Conservation (phyloP, 306 rosid species). For the Senna siamea region DNA sequence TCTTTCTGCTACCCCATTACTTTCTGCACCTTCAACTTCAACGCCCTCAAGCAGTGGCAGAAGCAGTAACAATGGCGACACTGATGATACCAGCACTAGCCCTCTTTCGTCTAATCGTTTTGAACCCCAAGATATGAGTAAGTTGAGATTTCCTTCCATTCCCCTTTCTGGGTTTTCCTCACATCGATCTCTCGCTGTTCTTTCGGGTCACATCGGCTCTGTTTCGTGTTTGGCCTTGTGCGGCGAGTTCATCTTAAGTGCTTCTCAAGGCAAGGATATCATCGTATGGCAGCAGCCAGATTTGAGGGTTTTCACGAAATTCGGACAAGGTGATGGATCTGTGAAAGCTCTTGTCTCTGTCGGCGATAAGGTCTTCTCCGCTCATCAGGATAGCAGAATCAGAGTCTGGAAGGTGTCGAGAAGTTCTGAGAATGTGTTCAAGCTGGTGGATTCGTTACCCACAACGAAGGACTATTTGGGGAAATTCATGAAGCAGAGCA, state of each 20-base stretch:
- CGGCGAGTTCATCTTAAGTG: constrained; percentile 87
- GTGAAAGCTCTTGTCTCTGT: constrained; percentile 77
- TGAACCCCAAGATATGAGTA: constrained; percentile 27
- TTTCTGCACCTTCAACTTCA: constrained; percentile 40
- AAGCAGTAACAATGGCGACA: constrained; percentile 38
- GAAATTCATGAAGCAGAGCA: constrained; percentile 87
- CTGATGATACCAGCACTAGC: constrained; percentile 40
- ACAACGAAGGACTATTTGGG: constrained; percentile 88
- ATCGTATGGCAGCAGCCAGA: constrained; percentile 90
- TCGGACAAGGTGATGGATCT: constrained; percentile 91
- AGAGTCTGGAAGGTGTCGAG: constrained; percentile 92
- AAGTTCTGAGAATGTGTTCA: constrained; percentile 78
- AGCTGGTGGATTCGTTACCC: constrained; percentile 72
- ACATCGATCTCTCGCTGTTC: constrained; percentile 67
- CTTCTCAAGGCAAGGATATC: constrained; percentile 29
- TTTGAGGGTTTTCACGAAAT: constrained; percentile 66
- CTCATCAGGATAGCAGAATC: constrained; percentile 89
- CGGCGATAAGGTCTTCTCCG: constrained; percentile 79
- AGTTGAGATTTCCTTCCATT: constrained; percentile 19
- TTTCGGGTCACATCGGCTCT: constrained; percentile 75
- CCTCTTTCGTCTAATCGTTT: constrained; percentile 43
- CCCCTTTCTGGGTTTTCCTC: constrained; percentile 51
- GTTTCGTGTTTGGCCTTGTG: constrained; percentile 84
- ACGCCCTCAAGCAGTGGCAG: constrained; percentile 20
- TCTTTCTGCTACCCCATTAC: constrained; percentile 47